Evolutionary conservation across 2,329 filamentous ascomycete species (phyloP).

Genomic region (Arthrobotrys musiformis): DNA sequence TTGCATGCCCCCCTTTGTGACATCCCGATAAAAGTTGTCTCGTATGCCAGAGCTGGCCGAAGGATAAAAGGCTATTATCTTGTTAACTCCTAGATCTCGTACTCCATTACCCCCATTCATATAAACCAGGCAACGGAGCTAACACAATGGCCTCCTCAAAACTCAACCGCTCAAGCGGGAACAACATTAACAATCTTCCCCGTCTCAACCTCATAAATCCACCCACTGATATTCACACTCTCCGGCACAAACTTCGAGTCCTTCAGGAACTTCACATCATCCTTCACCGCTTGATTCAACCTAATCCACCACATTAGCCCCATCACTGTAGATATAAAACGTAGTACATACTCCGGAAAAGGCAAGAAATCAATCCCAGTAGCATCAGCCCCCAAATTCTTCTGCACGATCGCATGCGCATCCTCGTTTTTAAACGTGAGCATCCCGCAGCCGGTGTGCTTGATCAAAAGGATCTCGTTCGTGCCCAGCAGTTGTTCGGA

Average conservation of each 20-base stretch:
- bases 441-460: conserved; percentile 77
- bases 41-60: too few relatives aligned
- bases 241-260: conserved; percentile 71
- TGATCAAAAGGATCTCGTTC: conserved; percentile 77
- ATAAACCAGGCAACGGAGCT: not conserved
- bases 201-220: conserved; percentile 81
- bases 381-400: conserved; percentile 70
- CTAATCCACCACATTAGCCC: conserved; percentile 63
- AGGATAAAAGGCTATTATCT: too few relatives aligned
- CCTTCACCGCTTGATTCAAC: conserved; percentile 72
- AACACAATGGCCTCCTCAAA: not conserved
- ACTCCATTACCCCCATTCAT: not conserved
- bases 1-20: too few relatives aligned
- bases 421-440: conserved; percentile 73
- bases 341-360: conserved; percentile 41
- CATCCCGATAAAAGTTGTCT: too few relatives aligned
- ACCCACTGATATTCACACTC: conserved; percentile 73
- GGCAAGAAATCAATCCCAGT: conserved; percentile 61
- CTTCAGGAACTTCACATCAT: conserved; percentile 74
- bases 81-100: not conserved
- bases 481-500: conserved; percentile 83
- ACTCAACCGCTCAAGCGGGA: conserved; percentile 15
- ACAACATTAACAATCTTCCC: conserved; percentile 70
- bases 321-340: too few relatives aligned
- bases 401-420: conserved; percentile 68